Conservation (phyloP, 257 asterid genomes). For the Nicotiana obtusifolia region DNA sequence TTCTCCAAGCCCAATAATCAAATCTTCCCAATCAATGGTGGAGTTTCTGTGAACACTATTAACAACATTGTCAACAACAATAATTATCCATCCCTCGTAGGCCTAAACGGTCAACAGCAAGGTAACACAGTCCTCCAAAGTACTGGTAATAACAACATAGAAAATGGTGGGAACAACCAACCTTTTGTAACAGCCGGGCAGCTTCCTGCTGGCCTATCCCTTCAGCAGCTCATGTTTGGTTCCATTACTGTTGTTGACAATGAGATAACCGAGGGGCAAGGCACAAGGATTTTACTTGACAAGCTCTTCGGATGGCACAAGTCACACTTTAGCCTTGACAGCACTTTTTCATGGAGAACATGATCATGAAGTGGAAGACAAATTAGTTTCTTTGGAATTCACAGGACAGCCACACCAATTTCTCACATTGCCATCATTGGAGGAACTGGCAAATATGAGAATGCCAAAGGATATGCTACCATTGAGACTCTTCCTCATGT, state of each 20-base stretch:
- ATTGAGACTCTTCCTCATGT: conserved; percentile 28
- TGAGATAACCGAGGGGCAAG: too few species aligned
- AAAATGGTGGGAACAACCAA: conserved; percentile 33
- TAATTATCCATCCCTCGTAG: conserved; percentile 67
- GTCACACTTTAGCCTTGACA: conserved; percentile 70
- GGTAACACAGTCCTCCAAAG: conserved; percentile 41
- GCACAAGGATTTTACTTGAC: conserved; percentile 16
- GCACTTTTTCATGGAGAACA: conserved; percentile 10
- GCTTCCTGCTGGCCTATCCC: conserved; percentile 62
- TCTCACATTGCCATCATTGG: too few species aligned
- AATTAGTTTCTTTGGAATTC: too few species aligned
- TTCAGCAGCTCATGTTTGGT: conserved; percentile 81
- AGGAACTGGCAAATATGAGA: conserved; percentile 26
- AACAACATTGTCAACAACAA: conserved; percentile 65
- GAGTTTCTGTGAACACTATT: conserved; percentile 74
- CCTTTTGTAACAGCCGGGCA: conserved; percentile 77
- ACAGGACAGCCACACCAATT: conserved; percentile 67
- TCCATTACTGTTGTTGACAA: conserved; percentile 56
- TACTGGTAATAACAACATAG: conserved; percentile 41
- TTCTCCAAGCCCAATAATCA: conserved; percentile 60
- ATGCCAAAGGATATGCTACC: conserved; percentile 66
- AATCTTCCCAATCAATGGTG: conserved; percentile 34
- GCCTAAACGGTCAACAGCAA: conserved; percentile 54
- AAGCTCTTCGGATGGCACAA: conserved; percentile 73
- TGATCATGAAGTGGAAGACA: too few species aligned